Conservation (phyloP, 2,329 filamentous ascomycete genomes). For the Mycogone perniciosa region DNA sequence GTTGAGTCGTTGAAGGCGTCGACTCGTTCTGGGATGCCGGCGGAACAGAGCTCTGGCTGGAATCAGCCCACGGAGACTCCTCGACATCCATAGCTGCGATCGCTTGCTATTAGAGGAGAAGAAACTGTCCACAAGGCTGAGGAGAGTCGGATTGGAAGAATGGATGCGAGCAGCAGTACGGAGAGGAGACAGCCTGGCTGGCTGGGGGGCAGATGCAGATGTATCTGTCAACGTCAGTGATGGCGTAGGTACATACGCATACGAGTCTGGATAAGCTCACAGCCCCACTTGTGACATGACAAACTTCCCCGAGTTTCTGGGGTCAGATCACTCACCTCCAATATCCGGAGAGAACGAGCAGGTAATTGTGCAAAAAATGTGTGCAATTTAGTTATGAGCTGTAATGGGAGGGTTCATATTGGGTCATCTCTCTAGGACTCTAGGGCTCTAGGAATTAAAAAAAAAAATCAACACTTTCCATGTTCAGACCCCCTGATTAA, state of each 20-base stretch:
- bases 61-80: constrained; percentile 50
- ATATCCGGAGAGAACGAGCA: no score
- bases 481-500: no score
- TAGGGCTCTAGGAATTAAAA: no score
- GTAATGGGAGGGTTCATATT: no score
- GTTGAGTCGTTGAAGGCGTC: constrained; percentile 24
- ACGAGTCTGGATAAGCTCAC: constrained; percentile 1
- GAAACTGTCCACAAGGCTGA: not conserved
- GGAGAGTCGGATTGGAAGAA: not conserved
- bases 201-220: not conserved
- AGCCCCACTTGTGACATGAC: constrained; percentile 2
- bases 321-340: no score
- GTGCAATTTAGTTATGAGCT: no score
- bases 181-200: constrained; percentile 2
- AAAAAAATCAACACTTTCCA: no score
- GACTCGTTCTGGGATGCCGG: constrained; percentile 28
- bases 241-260: constrained; percentile 1
- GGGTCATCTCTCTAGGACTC: no score
- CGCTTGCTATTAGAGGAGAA: not conserved
- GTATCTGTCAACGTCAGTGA: constrained; percentile 7
- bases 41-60: constrained; percentile 25
- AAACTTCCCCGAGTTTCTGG: not conserved
- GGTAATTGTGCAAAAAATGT: no score
- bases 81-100: constrained; percentile 40
- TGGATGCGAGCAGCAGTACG: not conserved